Conservation (phyloP, 1,284 basidiomycete species). For the Cryptococcus sp. region DNA sequence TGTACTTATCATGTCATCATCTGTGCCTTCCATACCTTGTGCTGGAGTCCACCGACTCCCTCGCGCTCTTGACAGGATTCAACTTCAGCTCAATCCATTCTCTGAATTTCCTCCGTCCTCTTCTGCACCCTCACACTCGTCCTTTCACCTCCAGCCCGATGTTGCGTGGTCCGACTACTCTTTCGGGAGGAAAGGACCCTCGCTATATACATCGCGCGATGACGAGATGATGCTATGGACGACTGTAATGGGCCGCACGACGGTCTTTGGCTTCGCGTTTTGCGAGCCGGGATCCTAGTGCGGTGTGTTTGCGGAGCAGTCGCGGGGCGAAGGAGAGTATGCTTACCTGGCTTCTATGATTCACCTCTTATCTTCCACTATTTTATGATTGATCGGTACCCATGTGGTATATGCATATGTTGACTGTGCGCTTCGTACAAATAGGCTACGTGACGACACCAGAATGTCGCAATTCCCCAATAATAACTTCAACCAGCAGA, state of each 20-base stretch:
- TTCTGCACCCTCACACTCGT: constrained; percentile 24
- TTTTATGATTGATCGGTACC: constrained; percentile 1
- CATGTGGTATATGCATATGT: constrained; percentile 21
- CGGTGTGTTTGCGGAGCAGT: constrained; percentile 28
- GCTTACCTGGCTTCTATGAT: constrained; percentile 54
- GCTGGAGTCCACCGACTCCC: neutral
- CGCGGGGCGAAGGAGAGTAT: constrained; percentile 30
- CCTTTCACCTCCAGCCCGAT: constrained; percentile 27
- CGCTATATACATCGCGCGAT: constrained; percentile 19
- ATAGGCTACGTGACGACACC: constrained; percentile 7
- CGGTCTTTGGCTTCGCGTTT: constrained; percentile 29
- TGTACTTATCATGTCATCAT: neutral
- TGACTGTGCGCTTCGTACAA: constrained; percentile 15
- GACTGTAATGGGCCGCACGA: constrained; percentile 28
- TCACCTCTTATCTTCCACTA: constrained; percentile 14
- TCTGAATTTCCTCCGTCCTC: constrained; percentile 40
- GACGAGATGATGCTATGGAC: constrained; percentile 21
- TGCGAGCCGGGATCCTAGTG: constrained; percentile 24
- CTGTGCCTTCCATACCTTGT: neutral
- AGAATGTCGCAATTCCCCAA: constrained; percentile 33
- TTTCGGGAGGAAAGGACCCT: constrained; percentile 14
- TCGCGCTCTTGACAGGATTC: constrained; percentile 43
- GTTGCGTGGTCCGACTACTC: constrained; percentile 8
- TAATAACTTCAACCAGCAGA: constrained; percentile 8
- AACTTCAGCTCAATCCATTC: constrained; percentile 55